These are phyloP conservation scores for Coniochaeta sp. DNA, from an alignment of 2,329 filamentous ascomycete species.

Conservation along the genomic window DNA sequence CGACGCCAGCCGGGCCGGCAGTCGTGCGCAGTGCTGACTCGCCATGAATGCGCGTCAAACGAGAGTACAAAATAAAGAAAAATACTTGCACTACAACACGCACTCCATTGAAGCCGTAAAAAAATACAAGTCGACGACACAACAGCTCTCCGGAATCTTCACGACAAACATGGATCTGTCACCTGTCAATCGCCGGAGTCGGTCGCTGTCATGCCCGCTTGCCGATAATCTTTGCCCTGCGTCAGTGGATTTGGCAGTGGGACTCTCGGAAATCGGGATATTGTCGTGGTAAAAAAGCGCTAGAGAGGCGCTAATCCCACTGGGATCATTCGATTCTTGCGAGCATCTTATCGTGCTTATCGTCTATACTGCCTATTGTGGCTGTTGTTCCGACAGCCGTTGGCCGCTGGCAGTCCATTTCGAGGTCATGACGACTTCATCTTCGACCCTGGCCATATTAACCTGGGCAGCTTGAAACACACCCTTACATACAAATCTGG, in stretches of 20 bases:
- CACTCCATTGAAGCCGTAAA: neutral
- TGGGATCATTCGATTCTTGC: neutral
- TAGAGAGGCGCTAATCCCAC: neutral
- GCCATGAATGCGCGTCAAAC: neutral
- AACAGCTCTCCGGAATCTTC: neutral
- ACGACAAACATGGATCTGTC: no score
- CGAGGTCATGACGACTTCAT: neutral
- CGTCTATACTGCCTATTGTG: neutral
- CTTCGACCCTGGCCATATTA: neutral
- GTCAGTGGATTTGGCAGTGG: neutral
- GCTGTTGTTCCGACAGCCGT: neutral
- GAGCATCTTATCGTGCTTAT: neutral
- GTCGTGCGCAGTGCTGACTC: neutral
- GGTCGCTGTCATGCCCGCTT: neutral
- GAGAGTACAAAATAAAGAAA: neutral
- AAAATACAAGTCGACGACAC: neutral
- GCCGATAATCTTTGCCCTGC: neutral
- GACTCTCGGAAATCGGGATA: neutral
- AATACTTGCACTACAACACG: neutral
- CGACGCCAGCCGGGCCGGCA: neutral
- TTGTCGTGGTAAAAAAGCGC: neutral
- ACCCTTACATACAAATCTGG: slow-evolving; percentile 8
- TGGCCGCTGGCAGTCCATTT: neutral
- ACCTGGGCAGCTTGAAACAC: neutral
- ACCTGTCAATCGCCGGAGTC: neutral